phyloP scores from a whole-genome alignment of 140 eudicot genomes.

The Ambrosia hybrid region DNA sequence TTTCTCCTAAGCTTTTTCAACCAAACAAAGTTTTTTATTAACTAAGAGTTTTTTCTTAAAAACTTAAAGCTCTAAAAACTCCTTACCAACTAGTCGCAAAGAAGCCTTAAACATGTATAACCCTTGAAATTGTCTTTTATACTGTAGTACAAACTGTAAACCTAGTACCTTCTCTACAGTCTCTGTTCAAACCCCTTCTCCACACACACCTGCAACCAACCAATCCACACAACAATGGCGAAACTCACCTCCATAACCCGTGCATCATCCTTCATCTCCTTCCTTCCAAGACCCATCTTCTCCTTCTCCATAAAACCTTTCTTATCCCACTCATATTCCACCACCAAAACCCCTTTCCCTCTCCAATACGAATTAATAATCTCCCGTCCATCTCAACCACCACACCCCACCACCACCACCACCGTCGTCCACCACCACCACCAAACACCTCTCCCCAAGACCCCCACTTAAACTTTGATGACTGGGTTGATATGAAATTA shows the following conservation, averaged over 20 bases:
- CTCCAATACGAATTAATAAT: conserved; percentile 91
- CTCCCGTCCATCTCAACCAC: conserved; percentile 59
- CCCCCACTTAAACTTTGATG: conserved; percentile 56
- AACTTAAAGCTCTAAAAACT: too few species aligned
- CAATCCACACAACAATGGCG: conserved; percentile 38
- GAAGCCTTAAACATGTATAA: too few species aligned
- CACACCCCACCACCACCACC: conserved; percentile 17
- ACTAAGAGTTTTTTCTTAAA: too few species aligned
- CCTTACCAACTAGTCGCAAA: too few species aligned
- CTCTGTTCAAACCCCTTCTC: neutral
- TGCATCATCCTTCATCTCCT: conserved; percentile 34
- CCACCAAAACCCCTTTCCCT: conserved; percentile 82
- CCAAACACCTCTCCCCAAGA: conserved; percentile 47
- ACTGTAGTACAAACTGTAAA: neutral
- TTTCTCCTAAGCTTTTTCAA: too few species aligned
- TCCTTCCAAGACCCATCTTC: conserved; percentile 35
- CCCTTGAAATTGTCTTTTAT: too few species aligned
- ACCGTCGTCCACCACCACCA: conserved; percentile 30
- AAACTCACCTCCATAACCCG: conserved; percentile 37
- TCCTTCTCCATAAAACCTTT: neutral
- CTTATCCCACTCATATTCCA: conserved; percentile 43
- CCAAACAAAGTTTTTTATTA: too few species aligned
- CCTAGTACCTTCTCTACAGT: conserved; percentile 8
- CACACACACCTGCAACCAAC: conserved; percentile 1
- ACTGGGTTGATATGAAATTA: conserved; percentile 82